Evolutionary conservation across 805 yeast species (phyloP).

Genomic region (Spencermartinsiella europaea): DNA sequence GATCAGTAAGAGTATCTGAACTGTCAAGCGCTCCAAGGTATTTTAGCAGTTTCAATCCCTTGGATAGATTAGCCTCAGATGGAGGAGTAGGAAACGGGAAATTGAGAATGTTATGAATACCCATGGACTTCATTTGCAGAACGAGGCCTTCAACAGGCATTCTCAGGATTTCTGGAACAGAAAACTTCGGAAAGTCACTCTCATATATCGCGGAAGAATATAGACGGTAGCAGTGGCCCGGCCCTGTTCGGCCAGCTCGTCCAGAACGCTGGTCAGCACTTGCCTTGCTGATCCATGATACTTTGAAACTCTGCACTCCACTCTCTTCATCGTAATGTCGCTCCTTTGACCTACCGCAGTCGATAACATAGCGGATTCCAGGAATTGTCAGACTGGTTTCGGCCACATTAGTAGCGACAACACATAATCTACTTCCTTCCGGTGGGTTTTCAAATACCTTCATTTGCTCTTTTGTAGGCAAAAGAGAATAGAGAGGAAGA

Average conservation of each 20-base stretch:
- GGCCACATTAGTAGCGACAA: constrained; percentile 96
- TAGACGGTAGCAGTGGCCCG: constrained; percentile 92
- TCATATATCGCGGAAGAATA: constrained; percentile 93
- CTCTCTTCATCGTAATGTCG: constrained; percentile 73
- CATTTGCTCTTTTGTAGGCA: constrained; percentile 95
- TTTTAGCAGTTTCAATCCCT: constrained; percentile 63
- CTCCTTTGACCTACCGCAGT: constrained; percentile 91
- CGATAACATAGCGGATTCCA: constrained; percentile 89
- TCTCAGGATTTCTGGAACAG: constrained; percentile 83
- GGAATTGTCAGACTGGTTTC: constrained; percentile 97
- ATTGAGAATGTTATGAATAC: constrained; percentile 80
- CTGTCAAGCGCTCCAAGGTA: constrained; percentile 71
- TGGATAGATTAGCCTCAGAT: constrained; percentile 49
- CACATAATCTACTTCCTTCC: constrained; percentile 75
- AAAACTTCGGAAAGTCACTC: constrained; percentile 73
- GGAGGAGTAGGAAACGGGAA: constrained; percentile 98
- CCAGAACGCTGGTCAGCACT: constrained; percentile 94
- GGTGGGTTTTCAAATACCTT: constrained; percentile 87
- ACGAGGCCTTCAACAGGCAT: constrained; percentile 98
- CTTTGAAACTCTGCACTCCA: constrained; percentile 88
- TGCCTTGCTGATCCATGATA: constrained; percentile 92
- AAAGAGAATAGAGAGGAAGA: constrained; percentile 82
- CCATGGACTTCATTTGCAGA: constrained; percentile 93
- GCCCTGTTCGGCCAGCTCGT: constrained; percentile 98
- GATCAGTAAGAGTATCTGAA: constrained; percentile 53